Evolutionary conservation across 257 asterid genomes (phyloP), one percentile per base, ranked within the genome.

Genomic region (Fraxinus anomala): DNA sequence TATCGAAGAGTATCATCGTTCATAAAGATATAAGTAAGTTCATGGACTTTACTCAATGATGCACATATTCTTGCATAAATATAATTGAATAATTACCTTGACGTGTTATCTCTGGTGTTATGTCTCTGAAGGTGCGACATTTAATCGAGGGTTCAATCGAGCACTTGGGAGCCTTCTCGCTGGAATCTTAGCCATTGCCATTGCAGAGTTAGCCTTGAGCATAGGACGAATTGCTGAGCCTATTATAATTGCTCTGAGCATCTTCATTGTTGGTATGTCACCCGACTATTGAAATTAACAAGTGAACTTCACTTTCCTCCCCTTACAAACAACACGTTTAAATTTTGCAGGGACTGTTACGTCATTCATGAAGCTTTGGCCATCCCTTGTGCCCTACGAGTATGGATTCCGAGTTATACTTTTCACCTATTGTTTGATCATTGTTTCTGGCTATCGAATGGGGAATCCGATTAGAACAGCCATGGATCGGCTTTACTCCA

Each of bases 361-460:
- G 51, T 83, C 97, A 70, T 90, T 91, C 73, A 77, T 91, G 95
- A 91, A 87, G 84, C 67, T 84, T 63, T 91, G 92, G 97, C 97
- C 97, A 30, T 74, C 91, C 33, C 82, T 91, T 28, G 90, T 83
- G 34, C 89, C 89, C 23, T 88, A 90, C 28, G 97, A 91, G 68
- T 87, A 91, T 34, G 94, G 97, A 51, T 89, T 91, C 13, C 81
- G 94, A 12, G 97, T 91, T 10, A 79, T 85, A 19, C 93, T 91
- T 3, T 89, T 89, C 85, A 91, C 97, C 75, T 91, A 89, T 77
- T 89, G 93, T 72, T 75, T 91, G 85, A 85, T 91, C 77, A 81
- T 91, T n/a, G 93, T 87, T 68, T 89, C 97, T 36, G 94, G 94
- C 10, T 91, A 89, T 77, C 88, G 94, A 33, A 83, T 89, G 94